Evolutionary conservation across 306 rosid genomes (phyloP), one percentile per base, ranked within the genome.

Genomic region (Cucumis melo): DNA sequence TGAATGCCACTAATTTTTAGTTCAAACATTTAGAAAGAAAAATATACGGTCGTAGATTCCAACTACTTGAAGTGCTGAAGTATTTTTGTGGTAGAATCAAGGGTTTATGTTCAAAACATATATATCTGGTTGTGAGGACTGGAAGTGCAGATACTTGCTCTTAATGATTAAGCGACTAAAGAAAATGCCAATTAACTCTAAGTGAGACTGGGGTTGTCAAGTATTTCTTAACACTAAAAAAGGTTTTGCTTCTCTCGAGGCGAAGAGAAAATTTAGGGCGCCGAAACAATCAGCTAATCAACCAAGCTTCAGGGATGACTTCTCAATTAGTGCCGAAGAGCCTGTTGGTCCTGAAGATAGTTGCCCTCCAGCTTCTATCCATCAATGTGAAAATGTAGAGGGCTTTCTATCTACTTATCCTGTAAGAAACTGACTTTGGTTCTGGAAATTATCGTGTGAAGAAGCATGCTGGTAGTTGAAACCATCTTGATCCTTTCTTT

Each of bases 231-330:
- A 84, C 87, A 13, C 55, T 77, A 42, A 46, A 46, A 75, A 85
- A 94, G 99, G 99, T 80, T 85, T 94, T 92, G 96, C 97, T 76
- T 90, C 99, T 64, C 89, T 90, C 74, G 99, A 94, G 84, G 96
- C 96, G 42, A 94, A 89, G 84, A 88, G 93, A 82, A 87, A 94
- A 23, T 94, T 92, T 83, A 85, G 82, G 81, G 95, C 91, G 20
- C 99, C 99, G n/a, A 85, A 89, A 78, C 57, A 54, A 21, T 91
- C 95, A 66, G 93, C 96, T 66, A 82, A 84, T 71, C 79, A 82
- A 68, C 85, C 84, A 56, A 85, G 77, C 79, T 75, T 84, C 62
- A 54, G 64, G 59, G 78, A 84, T 64, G 79, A 77, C 76, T 79
- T 88, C 80, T 82, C 88, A 73, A 71, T 42, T 68, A 75, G 82